Base-by-base conservation (phyloP, 306 rosid species). In the Lathyrus oleraceus region DNA sequence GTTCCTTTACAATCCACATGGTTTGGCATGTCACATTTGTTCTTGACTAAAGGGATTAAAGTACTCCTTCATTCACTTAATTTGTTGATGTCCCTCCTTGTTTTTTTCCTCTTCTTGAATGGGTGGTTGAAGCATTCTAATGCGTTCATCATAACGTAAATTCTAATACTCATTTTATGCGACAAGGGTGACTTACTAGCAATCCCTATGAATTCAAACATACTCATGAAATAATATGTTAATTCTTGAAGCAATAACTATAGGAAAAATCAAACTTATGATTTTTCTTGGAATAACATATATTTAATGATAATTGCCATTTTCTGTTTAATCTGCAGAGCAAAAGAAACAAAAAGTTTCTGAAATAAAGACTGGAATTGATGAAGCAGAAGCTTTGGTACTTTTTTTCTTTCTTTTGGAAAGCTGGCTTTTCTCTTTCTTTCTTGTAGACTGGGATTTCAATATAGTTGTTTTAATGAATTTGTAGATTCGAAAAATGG, bases 311-410 rank as follows among this genome's bases (percentile, higher is more conserved):
- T n/a, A 20, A 35, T 40, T 40, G 16, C 43, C 3, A 14, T 21
- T 74, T 72, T 62, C 21, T 69, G 61, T 65, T 81, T 60, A 44
- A 71, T 79, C 43, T 72, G 89, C 84, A 93, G 98, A 93, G 86
- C 94, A 86, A 82, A 93, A 90, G 96, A 93, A 90, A 81, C 97
- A 93, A 60, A 90, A 82, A 45, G 73, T 90, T 67, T 72, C 94
- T 78, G 97, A 93, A 79, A 62, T 90, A 78, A 88, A 87, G 79
- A 32, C 85, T 72, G 98, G 94, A 69, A 87, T 90, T 66, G 94
- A 90, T 83, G 94, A 90, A 72, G 97, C 98, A 2, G 98, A 93
- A 70, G 81, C 91, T 57, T 83, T 87, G 98, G 97, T 94, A 88
- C 78, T 36, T 82, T 45, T 65, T 43, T 42, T 65, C 6, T 14